A percentile compares a stretch with the other conserved stretches of the same genome.
These are phyloP conservation scores for Trifolium fragiferum DNA, from an alignment of 306 rosid genomes.

Conservation along the genomic window DNA sequence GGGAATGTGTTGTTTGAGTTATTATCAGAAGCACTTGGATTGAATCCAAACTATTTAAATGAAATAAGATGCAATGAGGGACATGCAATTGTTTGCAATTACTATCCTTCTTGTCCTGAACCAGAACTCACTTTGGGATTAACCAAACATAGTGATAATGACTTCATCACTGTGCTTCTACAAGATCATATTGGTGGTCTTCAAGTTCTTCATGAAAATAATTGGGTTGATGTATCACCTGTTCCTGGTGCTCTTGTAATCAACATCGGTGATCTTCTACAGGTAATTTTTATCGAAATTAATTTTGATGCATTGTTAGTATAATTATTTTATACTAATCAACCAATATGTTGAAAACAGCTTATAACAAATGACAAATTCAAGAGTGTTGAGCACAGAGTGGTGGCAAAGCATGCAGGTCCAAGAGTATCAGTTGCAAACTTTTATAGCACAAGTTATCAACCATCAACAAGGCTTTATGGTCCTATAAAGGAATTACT, in stretches of 20 bases:
- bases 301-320: too few species aligned
- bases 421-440: conserved; percentile 44
- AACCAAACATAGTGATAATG: conserved; percentile 34
- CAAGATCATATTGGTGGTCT: conserved; percentile 52
- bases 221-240: conserved; percentile 40
- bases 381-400: conserved; percentile 49
- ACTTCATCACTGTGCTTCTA: conserved; percentile 46
- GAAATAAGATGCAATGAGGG: conserved; percentile 38
- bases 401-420: conserved; percentile 36
- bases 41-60: conserved; percentile 35
- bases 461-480: conserved; percentile 44
- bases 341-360: conserved; percentile 17
- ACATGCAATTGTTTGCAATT: conserved; percentile 13
- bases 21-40: conserved; percentile 44
- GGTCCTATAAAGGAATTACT: conserved; percentile 45
- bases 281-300: conserved; percentile 33
- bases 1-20: conserved; percentile 34
- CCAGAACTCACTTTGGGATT: conserved; percentile 43
- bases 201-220: conserved; percentile 32
- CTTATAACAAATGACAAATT: conserved; percentile 48
- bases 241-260: conserved; percentile 39
- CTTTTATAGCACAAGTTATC: conserved; percentile 36
- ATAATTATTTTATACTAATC: background rate
- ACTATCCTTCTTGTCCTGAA: conserved; percentile 50
- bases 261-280: conserved; percentile 45